A percentile compares a stretch with the other conserved stretches of the same genome.
phyloP scores from a whole-genome alignment of 441 rosid species.

The Euphorbia celastroides region DNA sequence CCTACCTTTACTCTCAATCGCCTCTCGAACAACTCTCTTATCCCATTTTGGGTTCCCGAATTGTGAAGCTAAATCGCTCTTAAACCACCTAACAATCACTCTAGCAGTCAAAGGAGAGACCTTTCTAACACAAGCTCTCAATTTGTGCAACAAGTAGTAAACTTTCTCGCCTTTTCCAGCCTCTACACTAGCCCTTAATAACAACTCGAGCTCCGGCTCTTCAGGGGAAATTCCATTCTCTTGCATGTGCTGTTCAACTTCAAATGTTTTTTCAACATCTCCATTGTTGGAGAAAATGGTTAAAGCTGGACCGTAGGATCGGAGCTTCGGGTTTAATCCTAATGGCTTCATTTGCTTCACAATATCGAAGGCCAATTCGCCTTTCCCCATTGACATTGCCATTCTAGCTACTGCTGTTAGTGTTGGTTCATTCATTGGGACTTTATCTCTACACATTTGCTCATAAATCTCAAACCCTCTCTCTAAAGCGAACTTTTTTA shows the following conservation, averaged over 20 bases:
- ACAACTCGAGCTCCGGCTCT: conserved; percentile 81
- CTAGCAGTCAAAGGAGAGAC: conserved; percentile 56
- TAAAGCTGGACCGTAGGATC: conserved; percentile 83
- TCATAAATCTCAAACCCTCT: conserved; percentile 55
- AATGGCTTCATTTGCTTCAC: conserved; percentile 67
- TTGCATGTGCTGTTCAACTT: conserved; percentile 72
- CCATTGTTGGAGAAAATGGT: conserved; percentile 67
- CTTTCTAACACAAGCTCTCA: conserved; percentile 69
- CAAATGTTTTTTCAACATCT: conserved; percentile 60
- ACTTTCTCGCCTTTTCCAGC: conserved; percentile 49
- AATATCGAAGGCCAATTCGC: conserved; percentile 82
- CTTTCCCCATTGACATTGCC: conserved; percentile 58
- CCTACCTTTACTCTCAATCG: conserved; percentile 72
- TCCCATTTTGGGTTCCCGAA: conserved; percentile 63
- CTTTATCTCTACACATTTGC: conserved; percentile 38
- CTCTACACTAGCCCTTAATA: conserved; percentile 57
- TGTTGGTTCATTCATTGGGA: conserved; percentile 55
- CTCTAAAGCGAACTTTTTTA: conserved; percentile 43
- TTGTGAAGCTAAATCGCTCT: conserved; percentile 49
- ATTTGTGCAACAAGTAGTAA: conserved; percentile 65
- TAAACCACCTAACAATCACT: conserved; percentile 69
- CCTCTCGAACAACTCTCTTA: conserved; percentile 43
- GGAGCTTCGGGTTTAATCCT: conserved; percentile 60
- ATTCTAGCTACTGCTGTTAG: conserved; percentile 62
- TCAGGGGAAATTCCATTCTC: conserved; percentile 64